Conservation (phyloP, 176 grass and related monocot genomes). For the Echinochloa phyllopogon region DNA sequence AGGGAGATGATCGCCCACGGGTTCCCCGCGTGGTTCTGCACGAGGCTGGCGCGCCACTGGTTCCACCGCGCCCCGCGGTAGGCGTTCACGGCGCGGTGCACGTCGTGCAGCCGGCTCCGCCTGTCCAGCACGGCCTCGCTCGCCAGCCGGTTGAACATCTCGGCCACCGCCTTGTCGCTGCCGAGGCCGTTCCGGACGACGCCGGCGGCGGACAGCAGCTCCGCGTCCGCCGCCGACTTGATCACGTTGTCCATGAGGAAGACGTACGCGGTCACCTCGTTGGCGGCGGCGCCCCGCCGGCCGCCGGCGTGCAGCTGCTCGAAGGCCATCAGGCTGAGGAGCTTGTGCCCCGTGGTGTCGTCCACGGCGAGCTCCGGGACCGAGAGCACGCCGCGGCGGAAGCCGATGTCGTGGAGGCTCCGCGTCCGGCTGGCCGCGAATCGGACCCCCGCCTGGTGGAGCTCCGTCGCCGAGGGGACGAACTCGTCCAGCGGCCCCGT, state of each 20-base stretch:
- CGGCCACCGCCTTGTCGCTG: conserved; percentile 62
- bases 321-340: conserved; percentile 88
- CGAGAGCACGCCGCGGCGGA: conserved; percentile 51
- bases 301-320: conserved; percentile 69
- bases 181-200: conserved; percentile 29
- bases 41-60: conserved; percentile 70
- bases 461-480: conserved; percentile 69
- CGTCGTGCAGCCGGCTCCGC: conserved; percentile 55
- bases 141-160: conserved; percentile 62
- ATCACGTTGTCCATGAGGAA: conserved; percentile 93
- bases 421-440: conserved; percentile 48
- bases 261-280: conserved; percentile 77
- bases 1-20: conserved; percentile 79
- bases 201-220: conserved; percentile 26
- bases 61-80: conserved; percentile 63
- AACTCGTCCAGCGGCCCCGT: background rate
- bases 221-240: conserved; percentile 61
- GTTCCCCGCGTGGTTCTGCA: conserved; percentile 78
- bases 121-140: conserved; percentile 60
- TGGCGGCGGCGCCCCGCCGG: conserved; percentile 37
- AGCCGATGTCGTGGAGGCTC: conserved; percentile 65
- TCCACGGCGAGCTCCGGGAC: conserved; percentile 61
- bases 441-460: conserved; percentile 69
- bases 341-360: conserved; percentile 73
- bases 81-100: conserved; percentile 58